Evolutionary conservation across 1,284 basidiomycete genomes (phyloP).

Genomic region (Exsudoporus floridanus): DNA sequence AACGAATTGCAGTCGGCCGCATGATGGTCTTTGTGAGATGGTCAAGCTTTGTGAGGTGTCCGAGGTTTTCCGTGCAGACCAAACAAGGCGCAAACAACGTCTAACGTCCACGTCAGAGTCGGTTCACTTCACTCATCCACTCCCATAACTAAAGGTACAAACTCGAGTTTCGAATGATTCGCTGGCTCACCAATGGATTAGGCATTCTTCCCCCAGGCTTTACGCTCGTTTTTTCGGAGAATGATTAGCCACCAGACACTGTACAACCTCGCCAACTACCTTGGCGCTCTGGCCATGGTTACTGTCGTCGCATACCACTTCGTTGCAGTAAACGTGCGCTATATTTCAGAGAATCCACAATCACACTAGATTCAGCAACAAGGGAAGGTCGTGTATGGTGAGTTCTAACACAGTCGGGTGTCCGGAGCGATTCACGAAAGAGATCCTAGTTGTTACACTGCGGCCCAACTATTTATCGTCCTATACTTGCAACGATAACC

Average conservation of each 20-base stretch:
- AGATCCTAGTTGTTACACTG: neutral
- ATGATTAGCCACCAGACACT: conserved; percentile 83
- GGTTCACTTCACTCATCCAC: conserved; percentile 9
- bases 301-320: conserved; percentile 86
- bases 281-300: conserved; percentile 81
- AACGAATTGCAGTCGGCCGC: conserved; percentile 56
- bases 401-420: neutral
- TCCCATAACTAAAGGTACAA: conserved; percentile 11
- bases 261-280: conserved; percentile 79
- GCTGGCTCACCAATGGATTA: neutral
- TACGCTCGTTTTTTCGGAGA: conserved; percentile 9
- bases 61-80: conserved; percentile 36
- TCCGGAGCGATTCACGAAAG: neutral
- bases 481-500: neutral
- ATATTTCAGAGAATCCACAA: conserved; percentile 37
- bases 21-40: conserved; percentile 41
- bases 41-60: conserved; percentile 5
- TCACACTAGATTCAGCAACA: conserved; percentile 6
- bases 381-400: conserved; percentile 1
- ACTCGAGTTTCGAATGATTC: neutral
- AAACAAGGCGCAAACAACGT: conserved; percentile 35
- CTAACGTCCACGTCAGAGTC: neutral
- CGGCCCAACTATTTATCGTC: neutral
- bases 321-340: conserved; percentile 75
- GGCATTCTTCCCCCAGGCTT: neutral